phyloP scores from a whole-genome alignment of 495 filamentous ascomycete genomes.

The Penicillium robsamsonii region DNA sequence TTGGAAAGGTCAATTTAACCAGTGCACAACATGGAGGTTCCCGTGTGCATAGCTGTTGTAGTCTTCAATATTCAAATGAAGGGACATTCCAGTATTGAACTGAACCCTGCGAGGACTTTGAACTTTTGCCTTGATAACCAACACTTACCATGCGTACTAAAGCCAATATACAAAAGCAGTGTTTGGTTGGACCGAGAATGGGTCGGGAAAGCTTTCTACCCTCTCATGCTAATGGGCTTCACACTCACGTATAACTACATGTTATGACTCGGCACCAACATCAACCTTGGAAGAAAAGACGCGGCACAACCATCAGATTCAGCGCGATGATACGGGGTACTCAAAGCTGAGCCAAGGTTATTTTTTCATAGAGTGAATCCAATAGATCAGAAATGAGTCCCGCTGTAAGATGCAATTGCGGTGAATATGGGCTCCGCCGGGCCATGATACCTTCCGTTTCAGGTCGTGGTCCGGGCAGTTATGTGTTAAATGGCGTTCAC shows the following conservation, averaged over 20 bases:
- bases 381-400: background rate
- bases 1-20: too few species aligned
- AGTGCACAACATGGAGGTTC: too few species aligned
- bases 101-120: too few species aligned
- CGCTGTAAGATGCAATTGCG: background rate
- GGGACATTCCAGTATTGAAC: too few species aligned
- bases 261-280: background rate
- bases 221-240: background rate
- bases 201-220: background rate
- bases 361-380: slow-evolving; percentile 1
- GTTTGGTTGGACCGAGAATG: background rate
- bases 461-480: background rate
- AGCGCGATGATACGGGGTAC: background rate
- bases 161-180: background rate
- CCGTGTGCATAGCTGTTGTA: too few species aligned
- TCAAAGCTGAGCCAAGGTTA: background rate
- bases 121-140: background rate
- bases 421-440: background rate
- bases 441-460: background rate
- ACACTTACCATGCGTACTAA: background rate
- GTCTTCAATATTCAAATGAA: too few species aligned
- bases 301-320: background rate
- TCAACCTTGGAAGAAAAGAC: background rate
- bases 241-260: background rate
- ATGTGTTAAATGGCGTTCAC: background rate